Base-by-base conservation (phyloP, 768 basidiomycete species). In the Leccinum arenicola region DNA sequence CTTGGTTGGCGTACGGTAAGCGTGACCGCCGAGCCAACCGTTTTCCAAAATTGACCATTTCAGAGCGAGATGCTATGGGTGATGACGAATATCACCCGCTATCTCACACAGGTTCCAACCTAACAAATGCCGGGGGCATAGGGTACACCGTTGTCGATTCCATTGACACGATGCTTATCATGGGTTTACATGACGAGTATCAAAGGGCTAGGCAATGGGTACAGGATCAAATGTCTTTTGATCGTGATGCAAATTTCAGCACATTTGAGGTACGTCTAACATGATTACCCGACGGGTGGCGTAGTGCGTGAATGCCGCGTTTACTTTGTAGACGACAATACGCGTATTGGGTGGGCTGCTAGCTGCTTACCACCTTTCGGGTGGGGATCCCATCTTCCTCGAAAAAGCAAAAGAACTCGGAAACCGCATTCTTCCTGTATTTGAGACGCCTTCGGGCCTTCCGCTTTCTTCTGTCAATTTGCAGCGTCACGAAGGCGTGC, bases 1-100 rank as follows among this genome's bases (percentile, higher is more conserved):
- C 92, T 23, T 95, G 93, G 92, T 70, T 66, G 59, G 89, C 91
- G 29, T 95, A 95, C 68, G 92, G 91, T 92, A 61, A 27, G 64
- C 14, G 55, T 77, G 73, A 59, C 19, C 7, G 23, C 19, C 7
- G 23, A n/a, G 50, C 7, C 6, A 19, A 54, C 8, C 43, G 12
- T 51, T 45, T 45, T 54, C 52, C 55, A 51, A 58, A 54, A 57
- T 31, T 70, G 53, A 66, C 52, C 52, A 10, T 52, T 29, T 48
- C 75, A 94, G 93, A 94, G 75, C 77, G 84, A 50, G 86, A 97
- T 70, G 95, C 95, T 2, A 94, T 93, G 85, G 95, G 95, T 1
- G 82, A 82, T 57, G 94, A 97, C 75, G 92, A 96, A 72, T 97
- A 93, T 67, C 93, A 96, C 67, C 95, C 95, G 0, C 80, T 98